Percentiles rank a stretch among this genome's conserved stretches.
Conservation (phyloP, 345 rosid genomes). For the Orychophragmus violaceus region DNA sequence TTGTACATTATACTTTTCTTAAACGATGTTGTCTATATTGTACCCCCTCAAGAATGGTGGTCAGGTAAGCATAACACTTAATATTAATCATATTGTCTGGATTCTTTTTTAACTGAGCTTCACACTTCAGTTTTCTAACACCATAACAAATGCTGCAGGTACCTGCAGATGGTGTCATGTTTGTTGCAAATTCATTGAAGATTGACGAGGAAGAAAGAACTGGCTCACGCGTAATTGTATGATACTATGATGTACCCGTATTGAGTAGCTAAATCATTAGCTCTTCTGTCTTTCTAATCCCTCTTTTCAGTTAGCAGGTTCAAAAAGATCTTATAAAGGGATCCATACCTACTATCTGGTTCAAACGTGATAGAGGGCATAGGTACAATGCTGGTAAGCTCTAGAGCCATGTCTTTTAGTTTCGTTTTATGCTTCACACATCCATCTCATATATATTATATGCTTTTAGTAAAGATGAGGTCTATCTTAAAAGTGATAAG, state of each 20-base stretch:
- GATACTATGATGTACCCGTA: not conserved
- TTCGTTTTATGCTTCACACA: not conserved
- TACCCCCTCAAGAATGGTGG: constrained; percentile 79
- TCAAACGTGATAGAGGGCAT: constrained; percentile 90
- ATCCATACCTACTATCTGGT: constrained; percentile 78
- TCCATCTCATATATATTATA: not conserved
- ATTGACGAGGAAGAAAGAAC: constrained; percentile 84
- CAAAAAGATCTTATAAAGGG: not conserved
- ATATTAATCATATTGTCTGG: no score
- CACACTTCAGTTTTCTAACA: not conserved
- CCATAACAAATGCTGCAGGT: constrained; percentile 42
- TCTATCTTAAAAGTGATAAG: no score
- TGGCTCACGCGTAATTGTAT: constrained; percentile 55
- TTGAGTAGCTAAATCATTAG: not conserved
- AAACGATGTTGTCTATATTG: constrained; percentile 72
- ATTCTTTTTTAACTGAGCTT: not conserved
- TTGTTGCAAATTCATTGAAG: constrained; percentile 67
- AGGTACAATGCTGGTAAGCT: constrained; percentile 83
- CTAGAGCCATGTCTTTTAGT: not conserved
- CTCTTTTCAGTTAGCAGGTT: constrained; percentile 41
- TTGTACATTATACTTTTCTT: no score
- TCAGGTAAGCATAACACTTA: constrained; percentile 50
- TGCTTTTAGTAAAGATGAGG: no score
- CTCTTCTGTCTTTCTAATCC: constrained; percentile 23
- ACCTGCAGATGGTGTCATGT: constrained; percentile 83